phyloP scores from a whole-genome alignment of 495 filamentous ascomycete genomes.

The Annulohypoxylon moriforme region DNA sequence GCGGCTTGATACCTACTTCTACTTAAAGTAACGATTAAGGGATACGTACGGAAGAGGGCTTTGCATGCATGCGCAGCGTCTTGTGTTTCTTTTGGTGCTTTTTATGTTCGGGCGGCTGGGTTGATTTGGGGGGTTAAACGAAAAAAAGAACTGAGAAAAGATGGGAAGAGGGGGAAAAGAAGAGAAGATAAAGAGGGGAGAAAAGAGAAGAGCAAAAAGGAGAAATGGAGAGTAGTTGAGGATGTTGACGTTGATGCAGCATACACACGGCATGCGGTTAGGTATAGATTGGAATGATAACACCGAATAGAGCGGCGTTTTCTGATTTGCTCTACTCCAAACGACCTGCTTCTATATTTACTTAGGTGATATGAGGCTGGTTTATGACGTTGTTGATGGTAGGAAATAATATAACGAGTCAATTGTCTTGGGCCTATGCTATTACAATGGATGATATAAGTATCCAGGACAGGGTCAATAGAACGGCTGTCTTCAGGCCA shows the following conservation, averaged over 20 bases:
- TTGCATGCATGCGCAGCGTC: not conserved
- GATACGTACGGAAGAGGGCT: not conserved
- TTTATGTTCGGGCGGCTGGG: not conserved
- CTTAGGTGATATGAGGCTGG: not conserved
- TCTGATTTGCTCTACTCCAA: not conserved
- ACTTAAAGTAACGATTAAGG: not conserved
- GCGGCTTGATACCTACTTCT: conserved; percentile 7
- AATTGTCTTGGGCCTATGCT: not conserved
- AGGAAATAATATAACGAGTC: not conserved
- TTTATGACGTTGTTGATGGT: not conserved
- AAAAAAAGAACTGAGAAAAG: not conserved
- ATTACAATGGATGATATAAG: not conserved
- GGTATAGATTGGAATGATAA: conserved; percentile 10
- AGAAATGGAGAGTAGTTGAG: not conserved
- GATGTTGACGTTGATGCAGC: not conserved
- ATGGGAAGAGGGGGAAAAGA: not conserved
- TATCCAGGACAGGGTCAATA: not conserved
- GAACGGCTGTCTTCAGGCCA: not conserved
- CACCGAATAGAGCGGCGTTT: not conserved
- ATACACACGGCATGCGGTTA: not conserved
- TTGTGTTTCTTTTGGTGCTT: not conserved
- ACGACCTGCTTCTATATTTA: not conserved
- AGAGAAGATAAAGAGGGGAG: not conserved
- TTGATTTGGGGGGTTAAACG: not conserved
- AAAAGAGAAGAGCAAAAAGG: not conserved